Base-by-base conservation (phyloP, 2,329 filamentous ascomycete genomes). In the Cladosporium sp. region DNA sequence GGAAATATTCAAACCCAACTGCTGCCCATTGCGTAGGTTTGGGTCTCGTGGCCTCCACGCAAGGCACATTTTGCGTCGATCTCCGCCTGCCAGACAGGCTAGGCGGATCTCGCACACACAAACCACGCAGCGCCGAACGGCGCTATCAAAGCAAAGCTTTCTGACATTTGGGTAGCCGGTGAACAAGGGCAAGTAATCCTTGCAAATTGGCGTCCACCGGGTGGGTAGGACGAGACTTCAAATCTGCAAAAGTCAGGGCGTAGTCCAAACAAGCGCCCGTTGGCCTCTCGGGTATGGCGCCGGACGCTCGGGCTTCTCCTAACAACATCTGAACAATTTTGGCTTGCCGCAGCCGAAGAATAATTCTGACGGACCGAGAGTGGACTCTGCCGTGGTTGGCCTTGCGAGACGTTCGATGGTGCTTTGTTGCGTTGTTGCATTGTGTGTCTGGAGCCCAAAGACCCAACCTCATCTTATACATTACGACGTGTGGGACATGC, bases 1-100 rank as follows among this genome's bases (percentile, higher is more conserved):
- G 61, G 51, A 58, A 59, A 49, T 51, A 54, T 59, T 64, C 54
- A n/a, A 58, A 64, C 62, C 54, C 62, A 64, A 64, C 56, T 64
- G 62, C 62, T 64, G 62, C 62, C 62, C 62, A 64, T 64, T 64
- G 62, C 62, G 60, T 63, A 63, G 60, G 60, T 63, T 63, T 51
- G 49, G 60, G 60, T 63, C 60, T 63, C 60, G 60, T 63, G 60
- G 60, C 60, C 49, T 63, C 60, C 60, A 63, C 48, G 60, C 60
- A 63, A 63, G 60, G 60, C 60, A 56, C 32, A 30, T 36, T 63
- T 39, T 30, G 60, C 48, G 60, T 63, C 60, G 60, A 63, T 63
- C 60, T 54, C 60, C 49, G 49, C 60, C 49, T 63, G 60, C 49
- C 30, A 43, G 49, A 43, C 49, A 39, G 34, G 49, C 60, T 56